Evolutionary conservation across 1,139 yeast genomes (phyloP).

Genomic region (Kluyveromyces sp.): DNA sequence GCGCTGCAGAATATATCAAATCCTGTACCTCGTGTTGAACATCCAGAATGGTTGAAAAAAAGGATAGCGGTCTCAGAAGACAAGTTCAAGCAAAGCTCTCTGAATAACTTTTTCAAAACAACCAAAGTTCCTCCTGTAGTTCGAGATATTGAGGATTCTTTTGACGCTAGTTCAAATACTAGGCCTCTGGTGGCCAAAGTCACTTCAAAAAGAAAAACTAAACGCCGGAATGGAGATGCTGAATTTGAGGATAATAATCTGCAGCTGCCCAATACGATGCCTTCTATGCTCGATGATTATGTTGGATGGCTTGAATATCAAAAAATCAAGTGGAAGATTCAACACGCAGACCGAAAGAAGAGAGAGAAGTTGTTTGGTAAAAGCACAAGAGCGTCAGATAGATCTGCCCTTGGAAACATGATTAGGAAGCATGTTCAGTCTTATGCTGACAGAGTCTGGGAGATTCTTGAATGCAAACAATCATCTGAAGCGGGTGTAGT

Average conservation of each 20-base stretch:
- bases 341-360: slow-evolving; percentile 61
- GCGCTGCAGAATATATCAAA: slow-evolving; percentile 84
- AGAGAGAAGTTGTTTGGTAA: slow-evolving; percentile 76
- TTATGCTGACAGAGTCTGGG: slow-evolving; percentile 77
- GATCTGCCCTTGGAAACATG: slow-evolving; percentile 56
- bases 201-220: slow-evolving; percentile 37
- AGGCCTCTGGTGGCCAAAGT: slow-evolving; percentile 44
- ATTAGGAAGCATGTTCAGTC: slow-evolving; percentile 72
- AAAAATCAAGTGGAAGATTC: slow-evolving; percentile 79
- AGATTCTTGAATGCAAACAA: slow-evolving; percentile 62
- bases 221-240: slow-evolving; percentile 33
- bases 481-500: slow-evolving; percentile 65
- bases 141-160: slow-evolving; percentile 73
- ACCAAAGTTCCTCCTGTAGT: slow-evolving; percentile 33
- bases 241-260: slow-evolving; percentile 36
- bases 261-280: slow-evolving; percentile 52
- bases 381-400: slow-evolving; percentile 40
- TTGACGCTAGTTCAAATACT: slow-evolving; percentile 23
- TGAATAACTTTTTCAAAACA: slow-evolving; percentile 50
- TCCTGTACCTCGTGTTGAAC: slow-evolving; percentile 91
- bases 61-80: slow-evolving; percentile 55
- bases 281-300: slow-evolving; percentile 70
- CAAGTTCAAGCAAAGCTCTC: slow-evolving; percentile 62
- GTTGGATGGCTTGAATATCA: slow-evolving; percentile 69
- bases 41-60: slow-evolving; percentile 87